These are phyloP conservation scores for Candida pseudoglaebosa DNA, from an alignment of 805 yeast genomes.

Conservation along the genomic window DNA sequence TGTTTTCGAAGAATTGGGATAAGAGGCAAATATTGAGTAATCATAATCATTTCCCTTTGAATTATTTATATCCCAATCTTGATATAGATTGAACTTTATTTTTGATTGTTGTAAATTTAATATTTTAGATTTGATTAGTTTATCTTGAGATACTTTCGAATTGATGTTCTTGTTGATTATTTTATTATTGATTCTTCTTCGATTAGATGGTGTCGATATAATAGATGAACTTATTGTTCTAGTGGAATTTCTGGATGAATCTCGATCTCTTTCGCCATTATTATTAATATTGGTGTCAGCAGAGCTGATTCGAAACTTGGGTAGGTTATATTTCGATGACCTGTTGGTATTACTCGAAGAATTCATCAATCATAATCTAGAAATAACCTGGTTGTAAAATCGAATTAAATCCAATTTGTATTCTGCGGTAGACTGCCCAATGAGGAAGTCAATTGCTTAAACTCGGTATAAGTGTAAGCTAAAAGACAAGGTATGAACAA, in stretches of 20 bases:
- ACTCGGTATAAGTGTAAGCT: neutral
- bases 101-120: constrained; percentile 35
- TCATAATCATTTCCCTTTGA: constrained; percentile 20
- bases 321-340: constrained; percentile 12
- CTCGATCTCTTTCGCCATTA: constrained; percentile 6
- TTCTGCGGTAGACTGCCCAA: neutral
- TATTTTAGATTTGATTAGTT: constrained; percentile 31
- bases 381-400: neutral
- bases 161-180: constrained; percentile 13
- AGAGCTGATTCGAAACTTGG: constrained; percentile 8
- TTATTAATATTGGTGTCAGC: constrained; percentile 2
- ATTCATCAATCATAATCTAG: neutral
- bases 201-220: constrained; percentile 40
- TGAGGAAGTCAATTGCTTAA: neutral
- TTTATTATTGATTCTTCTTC: constrained; percentile 28
- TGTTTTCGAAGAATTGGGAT: constrained; percentile 15
- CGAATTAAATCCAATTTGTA: neutral
- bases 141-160: constrained; percentile 19
- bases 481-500: neutral
- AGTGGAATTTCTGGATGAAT: constrained; percentile 14
- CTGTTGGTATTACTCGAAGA: constrained; percentile 5
- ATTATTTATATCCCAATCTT: constrained; percentile 4
- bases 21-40: constrained; percentile 31
- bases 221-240: constrained; percentile 38
- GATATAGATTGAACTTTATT: constrained; percentile 7